Percentiles rank a stretch among this genome's conserved stretches.
phyloP scores from a whole-genome alignment of 352 stramenopile species.

The Hyaloperonospora arabidopsidis region DNA sequence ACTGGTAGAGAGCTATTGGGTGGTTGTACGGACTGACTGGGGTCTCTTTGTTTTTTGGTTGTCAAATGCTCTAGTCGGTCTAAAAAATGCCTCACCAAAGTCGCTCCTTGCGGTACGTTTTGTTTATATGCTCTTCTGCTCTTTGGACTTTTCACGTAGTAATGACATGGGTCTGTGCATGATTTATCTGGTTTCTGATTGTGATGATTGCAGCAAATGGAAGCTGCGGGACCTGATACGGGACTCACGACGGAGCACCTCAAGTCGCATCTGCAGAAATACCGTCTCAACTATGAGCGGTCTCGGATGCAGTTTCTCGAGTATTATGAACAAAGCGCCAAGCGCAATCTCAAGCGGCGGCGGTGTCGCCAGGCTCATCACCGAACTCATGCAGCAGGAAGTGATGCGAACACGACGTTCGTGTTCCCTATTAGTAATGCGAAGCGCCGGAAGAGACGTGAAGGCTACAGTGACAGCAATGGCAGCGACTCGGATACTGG shows the following conservation, averaged over 20 bases:
- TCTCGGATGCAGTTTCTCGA: conserved; percentile 81
- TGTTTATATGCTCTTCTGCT: conserved; percentile 1
- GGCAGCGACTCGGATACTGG: conserved; percentile 33
- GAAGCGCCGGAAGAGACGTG: conserved; percentile 31
- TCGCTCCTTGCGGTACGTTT: conserved; percentile 54
- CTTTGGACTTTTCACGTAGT: background rate
- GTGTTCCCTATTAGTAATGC: conserved; percentile 68
- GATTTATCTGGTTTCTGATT: conserved; percentile 13
- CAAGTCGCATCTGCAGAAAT: conserved; percentile 86
- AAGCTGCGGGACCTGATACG: conserved; percentile 37
- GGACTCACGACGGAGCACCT: conserved; percentile 81
- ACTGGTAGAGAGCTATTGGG: too few relatives aligned
- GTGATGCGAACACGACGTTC: conserved; percentile 65
- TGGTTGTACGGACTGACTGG: background rate
- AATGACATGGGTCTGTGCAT: conserved; percentile 2
- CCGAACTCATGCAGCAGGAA: conserved; percentile 13
- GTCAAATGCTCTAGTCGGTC: conserved; percentile 44
- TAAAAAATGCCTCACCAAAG: conserved; percentile 85
- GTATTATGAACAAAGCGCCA: conserved; percentile 75
- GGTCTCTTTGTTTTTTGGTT: background rate
- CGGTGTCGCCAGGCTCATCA: conserved; percentile 36
- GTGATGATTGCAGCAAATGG: conserved; percentile 49
- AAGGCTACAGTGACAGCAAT: conserved; percentile 34
- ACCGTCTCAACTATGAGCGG: conserved; percentile 81
- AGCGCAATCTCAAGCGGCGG: conserved; percentile 49